Evolutionary conservation across 2,329 filamentous ascomycete species (phyloP), one percentile per base, ranked within the genome.

Genomic region (Orbilia oligospora): DNA sequence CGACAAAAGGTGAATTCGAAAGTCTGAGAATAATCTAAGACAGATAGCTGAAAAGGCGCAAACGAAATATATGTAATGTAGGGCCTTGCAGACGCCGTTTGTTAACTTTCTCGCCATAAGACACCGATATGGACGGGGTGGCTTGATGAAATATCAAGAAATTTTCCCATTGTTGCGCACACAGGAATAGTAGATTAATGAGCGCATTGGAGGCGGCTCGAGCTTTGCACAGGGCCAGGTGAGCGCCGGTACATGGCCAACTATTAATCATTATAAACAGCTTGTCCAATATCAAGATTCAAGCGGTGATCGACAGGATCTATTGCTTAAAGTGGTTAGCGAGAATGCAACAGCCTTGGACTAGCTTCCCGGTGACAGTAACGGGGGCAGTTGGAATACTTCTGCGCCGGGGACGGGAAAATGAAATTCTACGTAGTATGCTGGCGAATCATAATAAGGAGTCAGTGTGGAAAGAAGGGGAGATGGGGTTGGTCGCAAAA

Each of bases 301-400:
- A 49, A 67, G 38, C 49, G 36, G 18, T 44, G 72, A 76, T 76
- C 72, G 48, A 38, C 72, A 71, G n/a, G 20, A 33, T 24, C 9
- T 10, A 33, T 61, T 76, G 27, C 72, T 66, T 70, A 65, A 48
- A 65, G 20, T 5, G 58, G 66, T 66, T 76, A 76, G 72, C 41
- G 41, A 44, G 6, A 49, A 70, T 76, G 72, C 66, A 76, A 44
- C 48, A 76, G 24, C 41, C 22, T 71, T 46, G 55, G 55, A 56
- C 71, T 64, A 69, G 66, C 72, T 71, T 76, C 72, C 72, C 72
- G 72, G 71, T 70, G 58, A 71, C 48, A 56, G 66, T 70, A 66
- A 76, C 65, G 64, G 72, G 72, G 66, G 48, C n/a, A 56, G 46
- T 30, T 49, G 46, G 61, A 20, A 33, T 65, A n/a, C 61, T 61